Evolutionary conservation across 2,329 filamentous ascomycete genomes (phyloP), one percentile per base, ranked within the genome.

Genomic region (Penicillium sp.): DNA sequence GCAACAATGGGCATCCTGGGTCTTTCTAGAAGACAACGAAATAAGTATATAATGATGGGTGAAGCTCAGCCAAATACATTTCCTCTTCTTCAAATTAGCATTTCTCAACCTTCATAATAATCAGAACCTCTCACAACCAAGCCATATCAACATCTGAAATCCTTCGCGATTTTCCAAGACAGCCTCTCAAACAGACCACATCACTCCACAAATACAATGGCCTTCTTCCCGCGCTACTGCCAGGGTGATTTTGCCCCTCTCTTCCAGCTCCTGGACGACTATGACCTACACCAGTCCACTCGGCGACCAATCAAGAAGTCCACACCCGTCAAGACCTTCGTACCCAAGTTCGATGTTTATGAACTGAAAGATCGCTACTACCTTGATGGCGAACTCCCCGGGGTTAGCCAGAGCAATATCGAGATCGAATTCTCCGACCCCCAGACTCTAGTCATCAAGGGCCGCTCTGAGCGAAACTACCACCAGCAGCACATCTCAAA

Each of bases 371-470:
- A 79, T 13, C 71, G 67, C 53, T 83, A 82, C 64, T 68, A 78
- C 58, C 75, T 83, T 3, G 75, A 82, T 53, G 80, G 81, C 21
- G 82, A 84, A 58, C 70, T 84, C 1, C 81, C 82, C 2, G 82
- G 82, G 15, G 72, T 83, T 60, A 72, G 74, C 26, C 78, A 82
- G 67, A 77, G 81, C 63, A 75, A 82, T 58, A 71, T 83, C 30
- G 76, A 81, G 9, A 80, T 83, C 48, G 78, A 81, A 67, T 82
- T 83, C 68, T 74, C 75, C 51, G 80, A 83, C 57, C 68, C 77
- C 8, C 72, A 78, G 30, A 83, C 79, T 0, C 73, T 83, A 2
- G 71, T 79, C 30, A 74, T 83, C 62, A 79, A 78, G 57, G 81
- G 81, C 15, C 73, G 66, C 54, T 69, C 73, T 7, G 75, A 78